Percentiles rank a stretch among this genome's conserved stretches.
These are phyloP conservation scores for Irpex sp. DNA, from an alignment of 1,284 basidiomycete genomes.

Conservation along the genomic window DNA sequence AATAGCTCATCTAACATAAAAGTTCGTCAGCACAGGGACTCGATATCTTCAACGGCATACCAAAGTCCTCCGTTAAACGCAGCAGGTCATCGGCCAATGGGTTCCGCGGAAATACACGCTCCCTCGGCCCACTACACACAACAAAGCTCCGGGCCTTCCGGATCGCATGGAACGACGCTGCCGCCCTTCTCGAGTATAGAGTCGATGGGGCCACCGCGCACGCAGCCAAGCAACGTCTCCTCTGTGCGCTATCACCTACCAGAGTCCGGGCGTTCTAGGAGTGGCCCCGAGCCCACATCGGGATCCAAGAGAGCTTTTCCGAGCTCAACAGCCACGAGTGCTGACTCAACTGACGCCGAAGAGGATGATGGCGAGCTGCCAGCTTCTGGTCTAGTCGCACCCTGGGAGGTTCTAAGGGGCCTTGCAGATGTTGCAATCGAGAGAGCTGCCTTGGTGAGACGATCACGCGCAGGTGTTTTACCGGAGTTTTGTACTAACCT, in stretches of 20 bases:
- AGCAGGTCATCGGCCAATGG: conserved; percentile 21
- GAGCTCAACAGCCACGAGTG: conserved; percentile 60
- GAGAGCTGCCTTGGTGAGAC: conserved; percentile 64
- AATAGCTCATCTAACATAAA: conserved; percentile 18
- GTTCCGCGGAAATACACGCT: conserved; percentile 24
- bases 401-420: conserved; percentile 78
- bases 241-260: conserved; percentile 53
- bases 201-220: conserved; percentile 46
- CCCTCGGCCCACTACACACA: conserved; percentile 16
- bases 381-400: conserved; percentile 74
- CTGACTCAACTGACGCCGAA: conserved; percentile 74
- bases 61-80: conserved; percentile 22
- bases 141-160: conserved; percentile 16
- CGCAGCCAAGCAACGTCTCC: conserved; percentile 49
- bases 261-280: conserved; percentile 34
- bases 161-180: conserved; percentile 43
- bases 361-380: conserved; percentile 76
- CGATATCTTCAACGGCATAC: conserved; percentile 17
- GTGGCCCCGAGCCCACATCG: conserved; percentile 28
- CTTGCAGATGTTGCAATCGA: conserved; percentile 77
- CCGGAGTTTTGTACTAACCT: not conserved
- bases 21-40: conserved; percentile 20
- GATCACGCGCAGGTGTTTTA: not conserved
- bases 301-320: conserved; percentile 58
- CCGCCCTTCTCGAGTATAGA: conserved; percentile 72